Conservation (phyloP, 169 alveolate genomes). For the Theileria luwenshuni region DNA sequence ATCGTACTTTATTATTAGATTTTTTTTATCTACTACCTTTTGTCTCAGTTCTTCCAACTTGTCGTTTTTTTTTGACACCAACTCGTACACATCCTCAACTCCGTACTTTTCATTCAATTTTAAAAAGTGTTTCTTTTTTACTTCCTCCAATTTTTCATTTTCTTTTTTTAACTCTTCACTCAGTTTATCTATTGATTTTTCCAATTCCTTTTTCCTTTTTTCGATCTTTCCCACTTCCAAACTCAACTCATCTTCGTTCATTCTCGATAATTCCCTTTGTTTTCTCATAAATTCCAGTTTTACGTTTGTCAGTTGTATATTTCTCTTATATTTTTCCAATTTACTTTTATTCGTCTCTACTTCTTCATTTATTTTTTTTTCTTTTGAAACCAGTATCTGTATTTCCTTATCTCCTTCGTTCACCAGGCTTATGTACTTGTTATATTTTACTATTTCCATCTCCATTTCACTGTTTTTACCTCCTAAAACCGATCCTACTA, state of each 20-base stretch:
- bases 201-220: constrained; percentile 1
- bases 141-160: neutral
- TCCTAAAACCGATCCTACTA: constrained; percentile 36
- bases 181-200: constrained; percentile 1
- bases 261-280: constrained; percentile 38
- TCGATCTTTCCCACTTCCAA: constrained; percentile 8
- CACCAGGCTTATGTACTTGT: constrained; percentile 16
- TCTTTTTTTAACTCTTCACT: constrained; percentile 6
- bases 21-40: constrained; percentile 27
- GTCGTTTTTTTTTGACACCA: constrained; percentile 10
- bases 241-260: constrained; percentile 16
- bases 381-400: constrained; percentile 5
- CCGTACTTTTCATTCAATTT: constrained; percentile 40
- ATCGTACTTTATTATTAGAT: constrained; percentile 22
- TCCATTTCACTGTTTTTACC: constrained; percentile 46
- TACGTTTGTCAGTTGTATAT: constrained; percentile 19
- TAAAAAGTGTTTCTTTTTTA: constrained; percentile 30
- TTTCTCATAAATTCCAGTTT: constrained; percentile 41
- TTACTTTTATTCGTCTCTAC: constrained; percentile 8
- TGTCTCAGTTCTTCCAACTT: constrained; percentile 8
- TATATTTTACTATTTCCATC: constrained; percentile 53
- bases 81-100: constrained; percentile 36
- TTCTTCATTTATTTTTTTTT: constrained; percentile 4
- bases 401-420: constrained; percentile 59
- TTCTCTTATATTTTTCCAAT: constrained; percentile 45